Conservation (phyloP, 2,329 filamentous ascomycete species). For the Fusarium siculi region DNA sequence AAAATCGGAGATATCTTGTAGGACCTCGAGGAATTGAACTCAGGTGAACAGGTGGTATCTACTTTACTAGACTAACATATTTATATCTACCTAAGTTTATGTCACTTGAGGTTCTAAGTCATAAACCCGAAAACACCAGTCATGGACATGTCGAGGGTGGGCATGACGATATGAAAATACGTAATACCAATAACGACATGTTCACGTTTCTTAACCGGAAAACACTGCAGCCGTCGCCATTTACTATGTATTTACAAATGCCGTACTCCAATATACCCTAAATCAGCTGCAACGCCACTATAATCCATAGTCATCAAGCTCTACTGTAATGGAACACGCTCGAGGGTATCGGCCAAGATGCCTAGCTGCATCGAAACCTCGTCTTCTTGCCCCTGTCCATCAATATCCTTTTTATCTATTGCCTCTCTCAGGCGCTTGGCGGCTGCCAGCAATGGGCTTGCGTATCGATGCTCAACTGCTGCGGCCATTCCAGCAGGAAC, state of each 20-base stretch:
- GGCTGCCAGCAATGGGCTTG: slow-evolving; percentile 61
- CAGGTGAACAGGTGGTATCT: too few species aligned
- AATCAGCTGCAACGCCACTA: slow-evolving; percentile 12
- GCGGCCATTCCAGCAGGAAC: slow-evolving; percentile 67
- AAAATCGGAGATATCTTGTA: not conserved
- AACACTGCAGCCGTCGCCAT: not conserved
- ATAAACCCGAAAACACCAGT: too few species aligned
- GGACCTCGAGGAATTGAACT: not conserved
- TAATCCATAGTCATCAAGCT: not conserved
- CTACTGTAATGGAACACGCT: slow-evolving; percentile 54
- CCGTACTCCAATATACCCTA: slow-evolving; percentile 15
- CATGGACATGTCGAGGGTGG: not conserved
- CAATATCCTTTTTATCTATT: slow-evolving; percentile 48
- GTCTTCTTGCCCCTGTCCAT: slow-evolving; percentile 42
- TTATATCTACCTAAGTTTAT: not conserved
- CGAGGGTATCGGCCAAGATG: slow-evolving; percentile 56
- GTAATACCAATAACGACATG: not conserved
- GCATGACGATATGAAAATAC: not conserved
- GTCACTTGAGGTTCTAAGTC: not conserved
- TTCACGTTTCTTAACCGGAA: not conserved
- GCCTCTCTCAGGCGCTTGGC: slow-evolving; percentile 51
- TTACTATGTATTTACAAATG: slow-evolving; percentile 2
- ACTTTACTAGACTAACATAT: not conserved
- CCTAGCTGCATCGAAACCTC: slow-evolving; percentile 53
- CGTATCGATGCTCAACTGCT: slow-evolving; percentile 68